phyloP scores from a whole-genome alignment of 2,329 filamentous ascomycete genomes.

The Stachybotrys echinatus region DNA sequence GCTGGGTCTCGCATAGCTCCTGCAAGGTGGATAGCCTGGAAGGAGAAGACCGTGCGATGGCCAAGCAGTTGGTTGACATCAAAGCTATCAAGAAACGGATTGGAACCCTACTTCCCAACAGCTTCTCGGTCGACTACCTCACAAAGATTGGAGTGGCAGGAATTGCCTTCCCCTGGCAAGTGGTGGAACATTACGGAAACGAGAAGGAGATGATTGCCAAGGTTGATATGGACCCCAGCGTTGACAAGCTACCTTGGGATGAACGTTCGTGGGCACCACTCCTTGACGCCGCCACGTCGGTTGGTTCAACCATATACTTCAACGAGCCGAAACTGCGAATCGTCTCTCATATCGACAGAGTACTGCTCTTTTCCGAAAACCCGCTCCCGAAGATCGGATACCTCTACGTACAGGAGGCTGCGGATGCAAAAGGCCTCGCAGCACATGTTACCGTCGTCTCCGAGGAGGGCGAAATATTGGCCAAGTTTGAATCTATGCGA shows the following conservation, averaged over 20 bases:
- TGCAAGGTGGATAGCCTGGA: background rate
- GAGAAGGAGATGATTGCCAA: slow-evolving; percentile 5
- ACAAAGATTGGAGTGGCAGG: slow-evolving; percentile 4
- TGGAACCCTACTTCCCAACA: slow-evolving; percentile 2
- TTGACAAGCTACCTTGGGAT: background rate
- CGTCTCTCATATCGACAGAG: slow-evolving; percentile 2
- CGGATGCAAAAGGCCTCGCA: background rate
- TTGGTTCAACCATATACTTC: slow-evolving; percentile 4
- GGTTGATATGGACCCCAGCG: slow-evolving; percentile 4
- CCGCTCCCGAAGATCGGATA: slow-evolving; percentile 3
- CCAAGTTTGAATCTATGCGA: slow-evolving; percentile 3
- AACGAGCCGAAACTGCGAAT: slow-evolving; percentile 4
- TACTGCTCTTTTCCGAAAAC: background rate
- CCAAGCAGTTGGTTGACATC: background rate
- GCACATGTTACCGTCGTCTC: slow-evolving; percentile 2
- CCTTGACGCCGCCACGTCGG: slow-evolving; percentile 7
- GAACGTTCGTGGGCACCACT: slow-evolving; percentile 2
- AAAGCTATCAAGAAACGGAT: slow-evolving; percentile 2
- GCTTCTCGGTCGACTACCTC: slow-evolving; percentile 5
- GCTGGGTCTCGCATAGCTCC: background rate
- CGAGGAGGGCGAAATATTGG: slow-evolving; percentile 1
- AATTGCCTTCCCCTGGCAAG: slow-evolving; percentile 6
- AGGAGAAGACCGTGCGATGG: background rate
- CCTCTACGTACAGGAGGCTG: slow-evolving; percentile 4
- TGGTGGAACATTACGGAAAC: slow-evolving; percentile 7